Evolutionary conservation across 441 rosid genomes (phyloP).

Genomic region (Manihot esculenta): DNA sequence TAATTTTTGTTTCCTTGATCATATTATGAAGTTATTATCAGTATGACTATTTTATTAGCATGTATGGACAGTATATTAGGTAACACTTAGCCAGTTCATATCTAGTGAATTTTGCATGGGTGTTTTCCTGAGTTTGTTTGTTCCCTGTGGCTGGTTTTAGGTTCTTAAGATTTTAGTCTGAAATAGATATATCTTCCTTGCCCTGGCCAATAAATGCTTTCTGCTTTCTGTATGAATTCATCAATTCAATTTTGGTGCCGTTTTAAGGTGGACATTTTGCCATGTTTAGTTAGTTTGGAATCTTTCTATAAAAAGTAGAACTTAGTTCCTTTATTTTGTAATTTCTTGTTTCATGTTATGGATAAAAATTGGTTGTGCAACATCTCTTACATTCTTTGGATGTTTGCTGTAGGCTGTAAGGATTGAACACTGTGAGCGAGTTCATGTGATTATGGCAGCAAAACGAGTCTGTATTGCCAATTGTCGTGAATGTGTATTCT

Average conservation of each 20-base stretch:
- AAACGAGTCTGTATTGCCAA: conserved; percentile 93
- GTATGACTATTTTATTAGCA: not conserved
- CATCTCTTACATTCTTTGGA: conserved; percentile 19
- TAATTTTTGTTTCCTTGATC: not conserved
- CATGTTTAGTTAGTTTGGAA: not conserved
- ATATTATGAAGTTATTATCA: not conserved
- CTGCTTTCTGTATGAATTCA: not conserved
- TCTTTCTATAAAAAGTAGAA: not conserved
- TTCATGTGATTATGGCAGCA: conserved; percentile 86
- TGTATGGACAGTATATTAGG: not conserved
- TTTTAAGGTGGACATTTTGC: not conserved
- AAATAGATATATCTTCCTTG: conserved; percentile 3
- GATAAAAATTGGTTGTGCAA: not conserved
- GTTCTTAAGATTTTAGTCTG: conserved; percentile 1
- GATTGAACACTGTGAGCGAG: conserved; percentile 98
- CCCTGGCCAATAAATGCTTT: not conserved
- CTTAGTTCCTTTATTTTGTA: not conserved
- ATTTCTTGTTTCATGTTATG: not conserved
- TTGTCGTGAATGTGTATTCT: conserved; percentile 96
- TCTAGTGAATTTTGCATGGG: not conserved
- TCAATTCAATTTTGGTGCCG: not conserved
- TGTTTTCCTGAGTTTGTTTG: not conserved
- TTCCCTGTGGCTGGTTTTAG: not conserved
- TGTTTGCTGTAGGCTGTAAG: conserved; percentile 62
- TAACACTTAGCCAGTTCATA: not conserved